Evolutionary conservation across 352 stramenopile genomes (phyloP).

Genomic region (Phytophthora vignae): DNA sequence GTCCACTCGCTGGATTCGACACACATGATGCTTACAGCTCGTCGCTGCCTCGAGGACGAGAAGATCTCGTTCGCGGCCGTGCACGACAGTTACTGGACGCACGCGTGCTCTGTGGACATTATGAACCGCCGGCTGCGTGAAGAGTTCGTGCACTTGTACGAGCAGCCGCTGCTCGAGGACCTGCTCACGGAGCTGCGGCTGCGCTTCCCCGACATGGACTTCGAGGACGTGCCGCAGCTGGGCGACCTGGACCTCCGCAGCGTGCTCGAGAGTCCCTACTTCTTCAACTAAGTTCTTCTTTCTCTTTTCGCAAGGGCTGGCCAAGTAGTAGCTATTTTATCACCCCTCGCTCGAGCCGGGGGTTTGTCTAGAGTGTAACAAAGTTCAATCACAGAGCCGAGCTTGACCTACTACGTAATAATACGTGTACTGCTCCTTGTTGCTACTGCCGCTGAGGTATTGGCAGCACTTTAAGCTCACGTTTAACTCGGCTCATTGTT

Average conservation of each 20-base stretch:
- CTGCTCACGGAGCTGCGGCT: constrained; percentile 93
- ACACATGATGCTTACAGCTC: constrained; percentile 99
- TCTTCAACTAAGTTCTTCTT: constrained; percentile 96
- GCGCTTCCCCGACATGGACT: constrained; percentile 95
- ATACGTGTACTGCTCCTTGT: background rate
- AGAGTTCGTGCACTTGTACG: constrained; percentile 98
- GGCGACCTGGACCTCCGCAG: constrained; percentile 95
- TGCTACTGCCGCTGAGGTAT: background rate
- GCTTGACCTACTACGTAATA: constrained; percentile 24
- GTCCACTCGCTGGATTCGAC: constrained; percentile 99
- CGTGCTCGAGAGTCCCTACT: constrained; percentile 97
- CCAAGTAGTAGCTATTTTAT: constrained; percentile 42
- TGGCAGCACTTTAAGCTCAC: too few relatives aligned
- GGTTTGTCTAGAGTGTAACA: constrained; percentile 47
- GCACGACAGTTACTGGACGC: constrained; percentile 99
- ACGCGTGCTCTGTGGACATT: constrained; percentile 94
- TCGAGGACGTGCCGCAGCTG: constrained; percentile 93
- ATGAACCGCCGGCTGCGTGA: constrained; percentile 95
- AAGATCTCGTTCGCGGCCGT: constrained; percentile 97
- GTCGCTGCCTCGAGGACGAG: constrained; percentile 93
- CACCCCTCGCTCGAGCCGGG: constrained; percentile 7
- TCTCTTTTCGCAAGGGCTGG: constrained; percentile 6
- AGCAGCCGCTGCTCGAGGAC: constrained; percentile 96
- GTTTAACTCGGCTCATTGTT: constrained; percentile 1
- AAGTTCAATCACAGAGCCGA: constrained; percentile 37